These are phyloP conservation scores for Tetratostichococcus sp. DNA, from an alignment of 139 green algal species.

Conservation along the genomic window DNA sequence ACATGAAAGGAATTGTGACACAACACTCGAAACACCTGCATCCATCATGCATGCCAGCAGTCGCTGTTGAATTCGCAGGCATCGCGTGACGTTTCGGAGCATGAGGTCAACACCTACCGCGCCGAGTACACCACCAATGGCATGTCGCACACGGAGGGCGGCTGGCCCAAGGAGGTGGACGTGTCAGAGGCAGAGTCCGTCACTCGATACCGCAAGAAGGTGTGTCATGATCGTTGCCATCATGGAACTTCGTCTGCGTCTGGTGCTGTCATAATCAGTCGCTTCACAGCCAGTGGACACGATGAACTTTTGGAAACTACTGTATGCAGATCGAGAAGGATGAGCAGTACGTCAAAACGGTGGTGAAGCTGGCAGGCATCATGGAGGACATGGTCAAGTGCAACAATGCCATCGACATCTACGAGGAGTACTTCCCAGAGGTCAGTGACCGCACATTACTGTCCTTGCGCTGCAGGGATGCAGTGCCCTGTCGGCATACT, in stretches of 20 bases:
- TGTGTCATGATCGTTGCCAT: too few species aligned
- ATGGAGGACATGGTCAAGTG: slow-evolving; percentile 84
- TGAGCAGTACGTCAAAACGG: slow-evolving; percentile 88
- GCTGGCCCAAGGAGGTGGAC: slow-evolving; percentile 94
- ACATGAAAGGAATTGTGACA: too few species aligned
- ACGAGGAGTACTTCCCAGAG: slow-evolving; percentile 85
- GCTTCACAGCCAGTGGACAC: too few species aligned
- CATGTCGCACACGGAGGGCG: slow-evolving; percentile 84
- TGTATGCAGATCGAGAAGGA: slow-evolving; percentile 93
- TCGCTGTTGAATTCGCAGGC: slow-evolving; percentile 65
- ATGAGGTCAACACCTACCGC: slow-evolving; percentile 79
- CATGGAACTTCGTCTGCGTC: too few species aligned
- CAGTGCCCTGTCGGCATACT: too few species aligned
- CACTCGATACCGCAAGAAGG: slow-evolving; percentile 62
- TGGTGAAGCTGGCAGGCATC: slow-evolving; percentile 52
- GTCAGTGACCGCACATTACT: too few species aligned
- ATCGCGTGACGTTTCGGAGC: slow-evolving; percentile 79
- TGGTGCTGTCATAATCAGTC: too few species aligned
- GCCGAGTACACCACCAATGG: slow-evolving; percentile 64
- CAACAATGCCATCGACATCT: slow-evolving; percentile 97
- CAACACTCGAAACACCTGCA: too few species aligned
- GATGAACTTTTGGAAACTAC: too few species aligned
- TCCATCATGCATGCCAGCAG: too few species aligned
- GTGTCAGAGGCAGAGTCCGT: slow-evolving; percentile 81
- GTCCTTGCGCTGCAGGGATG: too few species aligned